Conservation (phyloP, 441 rosid species). For the Biscutella laevigata region DNA sequence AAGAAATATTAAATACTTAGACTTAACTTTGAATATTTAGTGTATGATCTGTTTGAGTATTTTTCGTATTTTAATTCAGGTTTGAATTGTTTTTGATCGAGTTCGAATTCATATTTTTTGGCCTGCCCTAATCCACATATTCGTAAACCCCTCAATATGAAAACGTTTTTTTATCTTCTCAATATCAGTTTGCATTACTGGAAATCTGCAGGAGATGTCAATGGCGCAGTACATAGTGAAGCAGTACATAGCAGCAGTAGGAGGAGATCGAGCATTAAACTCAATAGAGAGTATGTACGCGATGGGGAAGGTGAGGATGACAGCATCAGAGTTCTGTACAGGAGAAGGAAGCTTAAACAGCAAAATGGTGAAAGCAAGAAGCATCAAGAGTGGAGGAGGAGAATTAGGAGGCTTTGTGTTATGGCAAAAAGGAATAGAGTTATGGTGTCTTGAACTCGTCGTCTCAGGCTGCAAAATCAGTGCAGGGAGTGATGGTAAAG, state of each 20-base stretch:
- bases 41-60: no score
- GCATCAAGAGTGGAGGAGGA: constrained; percentile 42
- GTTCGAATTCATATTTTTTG: no score
- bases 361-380: constrained; percentile 40
- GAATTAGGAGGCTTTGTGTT: constrained; percentile 86
- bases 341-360: constrained; percentile 54
- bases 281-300: constrained; percentile 71
- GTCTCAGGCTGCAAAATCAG: constrained; percentile 84
- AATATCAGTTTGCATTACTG: no score
- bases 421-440: constrained; percentile 81
- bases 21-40: no score
- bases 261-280: constrained; percentile 63
- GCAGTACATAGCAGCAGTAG: constrained; percentile 75
- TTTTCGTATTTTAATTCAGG: no score
- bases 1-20: no score
- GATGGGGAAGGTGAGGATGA: constrained; percentile 89
- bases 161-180: no score
- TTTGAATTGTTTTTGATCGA: no score
- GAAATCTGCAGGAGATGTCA: constrained; percentile 50
- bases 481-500: constrained; percentile 88
- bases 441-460: constrained; percentile 87
- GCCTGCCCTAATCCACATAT: no score
- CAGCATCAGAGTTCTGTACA: constrained; percentile 58
- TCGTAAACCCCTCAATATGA: no score
- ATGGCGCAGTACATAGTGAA: constrained; percentile 88